Percentiles rank a stretch among this genome's conserved stretches.
phyloP scores from a whole-genome alignment of 2,329 filamentous ascomycete species.

The Aspergillus fructus region DNA sequence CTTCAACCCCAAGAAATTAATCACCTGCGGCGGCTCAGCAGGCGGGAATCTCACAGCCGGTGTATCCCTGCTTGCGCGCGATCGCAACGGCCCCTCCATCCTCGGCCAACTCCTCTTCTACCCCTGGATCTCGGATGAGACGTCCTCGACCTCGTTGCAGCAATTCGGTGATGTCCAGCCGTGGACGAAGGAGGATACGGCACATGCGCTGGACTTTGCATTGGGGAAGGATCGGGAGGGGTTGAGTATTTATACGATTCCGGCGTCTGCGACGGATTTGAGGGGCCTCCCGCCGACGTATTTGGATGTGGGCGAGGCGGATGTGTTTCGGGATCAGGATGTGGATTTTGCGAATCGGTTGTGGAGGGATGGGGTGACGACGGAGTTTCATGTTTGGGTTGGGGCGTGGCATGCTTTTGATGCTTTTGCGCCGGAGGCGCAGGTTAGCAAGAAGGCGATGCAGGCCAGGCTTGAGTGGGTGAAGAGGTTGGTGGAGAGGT shows the following conservation, averaged over 20 bases:
- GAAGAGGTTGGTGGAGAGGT: neutral
- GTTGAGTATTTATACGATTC: constrained; percentile 13
- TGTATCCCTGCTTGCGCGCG: constrained; percentile 18
- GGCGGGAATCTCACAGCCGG: constrained; percentile 50
- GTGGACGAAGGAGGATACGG: neutral
- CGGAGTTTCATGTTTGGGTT: constrained; percentile 17
- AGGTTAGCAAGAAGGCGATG: neutral
- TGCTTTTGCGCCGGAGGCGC: constrained; percentile 11
- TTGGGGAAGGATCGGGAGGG: neutral
- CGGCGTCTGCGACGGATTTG: constrained; percentile 5
- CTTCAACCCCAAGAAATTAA: constrained; percentile 57
- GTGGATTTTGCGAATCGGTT: constrained; percentile 11
- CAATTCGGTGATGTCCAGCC: constrained; percentile 13
- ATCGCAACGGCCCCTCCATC: constrained; percentile 16
- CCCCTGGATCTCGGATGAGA: constrained; percentile 20
- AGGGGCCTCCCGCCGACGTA: constrained; percentile 7
- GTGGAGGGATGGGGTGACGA: constrained; percentile 6
- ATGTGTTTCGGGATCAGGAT: constrained; percentile 14
- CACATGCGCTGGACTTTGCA: neutral
- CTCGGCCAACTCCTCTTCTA: constrained; percentile 17
- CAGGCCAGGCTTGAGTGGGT: neutral
- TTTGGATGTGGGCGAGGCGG: constrained; percentile 15
- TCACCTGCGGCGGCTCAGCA: constrained; percentile 64
- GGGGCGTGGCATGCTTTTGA: constrained; percentile 19
- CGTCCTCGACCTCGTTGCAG: constrained; percentile 2